Conservation (phyloP, 2,329 filamentous ascomycete genomes). For the Corniculantispora saksenae region DNA sequence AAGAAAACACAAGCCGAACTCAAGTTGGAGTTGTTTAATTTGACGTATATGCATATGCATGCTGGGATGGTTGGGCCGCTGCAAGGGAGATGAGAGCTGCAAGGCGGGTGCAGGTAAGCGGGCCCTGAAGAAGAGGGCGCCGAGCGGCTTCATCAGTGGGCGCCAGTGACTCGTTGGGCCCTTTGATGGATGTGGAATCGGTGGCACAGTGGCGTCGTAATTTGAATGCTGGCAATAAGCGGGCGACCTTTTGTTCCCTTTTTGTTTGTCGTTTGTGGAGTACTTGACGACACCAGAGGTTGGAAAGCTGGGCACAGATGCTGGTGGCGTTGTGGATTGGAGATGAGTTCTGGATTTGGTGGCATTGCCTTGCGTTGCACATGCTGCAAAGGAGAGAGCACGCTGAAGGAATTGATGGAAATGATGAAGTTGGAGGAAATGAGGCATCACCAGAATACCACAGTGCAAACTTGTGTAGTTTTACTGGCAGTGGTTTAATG, state of each 20-base stretch:
- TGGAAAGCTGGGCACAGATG: background rate
- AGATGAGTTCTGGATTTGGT: background rate
- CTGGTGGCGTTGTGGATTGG: background rate
- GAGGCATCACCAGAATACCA: background rate
- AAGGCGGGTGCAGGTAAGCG: background rate
- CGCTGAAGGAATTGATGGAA: background rate
- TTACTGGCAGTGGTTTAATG: too few relatives aligned
- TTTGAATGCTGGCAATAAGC: background rate
- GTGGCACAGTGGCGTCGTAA: background rate
- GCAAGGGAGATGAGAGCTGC: slow-evolving; percentile 1
- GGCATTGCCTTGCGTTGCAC: background rate
- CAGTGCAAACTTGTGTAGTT: background rate
- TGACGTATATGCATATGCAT: background rate
- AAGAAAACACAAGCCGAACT: background rate
- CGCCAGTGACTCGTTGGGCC: too few relatives aligned
- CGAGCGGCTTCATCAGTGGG: too few relatives aligned
- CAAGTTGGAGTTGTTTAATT: background rate
- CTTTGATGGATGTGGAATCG: too few relatives aligned
- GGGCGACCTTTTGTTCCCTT: background rate
- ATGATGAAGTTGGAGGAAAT: background rate
- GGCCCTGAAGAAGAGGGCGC: background rate
- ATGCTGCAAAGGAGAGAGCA: background rate
- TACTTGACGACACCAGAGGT: background rate
- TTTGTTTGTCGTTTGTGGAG: background rate
- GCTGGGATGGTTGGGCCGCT: background rate